phyloP scores from a whole-genome alignment of 345 rosid species.

The Salix arbutifolia region DNA sequence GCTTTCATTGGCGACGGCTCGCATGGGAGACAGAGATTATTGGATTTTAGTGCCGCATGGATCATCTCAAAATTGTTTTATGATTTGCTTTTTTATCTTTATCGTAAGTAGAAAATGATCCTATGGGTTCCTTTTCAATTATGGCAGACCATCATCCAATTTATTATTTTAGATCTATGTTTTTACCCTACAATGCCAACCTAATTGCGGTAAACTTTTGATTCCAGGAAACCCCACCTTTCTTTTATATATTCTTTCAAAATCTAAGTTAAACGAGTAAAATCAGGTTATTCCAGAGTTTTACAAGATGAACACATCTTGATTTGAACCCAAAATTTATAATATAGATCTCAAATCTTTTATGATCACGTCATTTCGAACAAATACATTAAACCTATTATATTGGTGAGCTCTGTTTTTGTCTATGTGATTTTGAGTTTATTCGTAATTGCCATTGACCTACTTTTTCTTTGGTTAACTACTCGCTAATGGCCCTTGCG shows the following conservation, averaged over 20 bases:
- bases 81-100: constrained; percentile 14
- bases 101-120: constrained; percentile 11
- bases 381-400: not conserved
- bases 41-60: constrained; percentile 7
- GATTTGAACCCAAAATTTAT: no score
- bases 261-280: no score
- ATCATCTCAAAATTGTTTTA: constrained; percentile 15
- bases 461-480: constrained; percentile 11
- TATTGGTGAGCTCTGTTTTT: constrained; percentile 15
- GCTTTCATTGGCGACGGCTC: constrained; percentile 21
- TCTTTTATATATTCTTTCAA: no score
- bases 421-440: constrained; percentile 17
- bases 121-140: constrained; percentile 23
- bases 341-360: no score
- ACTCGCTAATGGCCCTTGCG: not conserved
- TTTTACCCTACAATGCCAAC: constrained; percentile 9
- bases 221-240: no score
- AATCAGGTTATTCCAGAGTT: no score
- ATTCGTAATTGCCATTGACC: not conserved
- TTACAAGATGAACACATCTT: no score
- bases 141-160: constrained; percentile 36
- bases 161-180: constrained; percentile 8
- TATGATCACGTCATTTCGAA: no score
- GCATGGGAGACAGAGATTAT: constrained; percentile 26
- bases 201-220: not conserved